Evolutionary conservation across 2,329 filamentous ascomycete species (phyloP), one percentile per base, ranked within the genome.

Genomic region (Didymella keratinophila): DNA sequence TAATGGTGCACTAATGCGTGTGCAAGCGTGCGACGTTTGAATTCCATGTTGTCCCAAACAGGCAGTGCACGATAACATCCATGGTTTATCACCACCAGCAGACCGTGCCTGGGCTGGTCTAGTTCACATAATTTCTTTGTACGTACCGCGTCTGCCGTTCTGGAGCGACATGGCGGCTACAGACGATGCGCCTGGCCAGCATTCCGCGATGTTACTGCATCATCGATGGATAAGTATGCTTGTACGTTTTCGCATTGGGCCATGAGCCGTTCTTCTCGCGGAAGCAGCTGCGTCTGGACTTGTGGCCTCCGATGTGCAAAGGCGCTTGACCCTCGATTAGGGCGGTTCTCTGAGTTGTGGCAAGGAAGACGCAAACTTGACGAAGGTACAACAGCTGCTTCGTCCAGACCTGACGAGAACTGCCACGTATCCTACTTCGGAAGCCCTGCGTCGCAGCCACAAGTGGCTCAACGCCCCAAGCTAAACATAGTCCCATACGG

Each of bases 1-100:
- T 8, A 53, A 42, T 4, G 32, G 30, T 32, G 16, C 45, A 39
- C n/a, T 39, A 39, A 39, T 11, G 36, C 1, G 36, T 39, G 34
- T 21, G 23, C 45, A 42, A 50, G 44, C 39, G 25, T 49, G 50
- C 41, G n/a, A 47, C 34, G 27, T 49, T n/a, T 23, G 39, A 28
- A 45, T 14, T 50, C 44, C 21, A 41, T 45, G 16, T n/a, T 25
- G 37, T 53, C 56, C 46, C 39, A 39, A 54, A 45, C 6, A 37
- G 56, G 50, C 25, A 54, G 51, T 58, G 25, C 39, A 58, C 46
- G 56, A 58, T 50, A 54, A 37, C 11, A 41, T n/a, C 50, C 56
- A 41, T 48, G 37, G 44, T 53, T 28, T 20, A n/a, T 43, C 20
- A 44, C 25, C 42, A 14, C 21, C 9, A 42, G 34, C 20, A 46